Conservation (phyloP, 139 green algal genomes). For the Tetradesmus lagerheimii region DNA sequence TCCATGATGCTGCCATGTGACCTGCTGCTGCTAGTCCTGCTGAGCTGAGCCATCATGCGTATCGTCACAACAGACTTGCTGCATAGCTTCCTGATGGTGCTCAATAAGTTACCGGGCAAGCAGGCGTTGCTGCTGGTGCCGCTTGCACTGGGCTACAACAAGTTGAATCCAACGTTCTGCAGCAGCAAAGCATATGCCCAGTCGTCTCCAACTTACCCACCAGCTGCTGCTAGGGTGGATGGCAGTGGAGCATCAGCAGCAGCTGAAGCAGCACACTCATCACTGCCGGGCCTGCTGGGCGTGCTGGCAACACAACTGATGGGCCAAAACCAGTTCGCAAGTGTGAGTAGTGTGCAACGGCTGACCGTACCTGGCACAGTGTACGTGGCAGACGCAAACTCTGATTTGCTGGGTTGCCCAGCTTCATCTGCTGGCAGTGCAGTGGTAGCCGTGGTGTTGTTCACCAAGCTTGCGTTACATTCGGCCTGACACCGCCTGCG, state of each 20-base stretch:
- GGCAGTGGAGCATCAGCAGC: neutral
- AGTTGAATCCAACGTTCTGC: neutral
- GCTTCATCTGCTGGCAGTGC: too few species aligned
- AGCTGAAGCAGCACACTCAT: neutral
- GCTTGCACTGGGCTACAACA: neutral
- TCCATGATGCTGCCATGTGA: neutral
- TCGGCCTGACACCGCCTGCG: neutral
- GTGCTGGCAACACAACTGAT: constrained; percentile 1
- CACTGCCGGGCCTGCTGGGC: neutral
- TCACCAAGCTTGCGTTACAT: neutral
- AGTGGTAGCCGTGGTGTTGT: too few species aligned
- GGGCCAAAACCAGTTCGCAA: constrained; percentile 41
- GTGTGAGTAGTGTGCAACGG: neutral
- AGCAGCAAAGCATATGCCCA: neutral
- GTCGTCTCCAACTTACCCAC: neutral
- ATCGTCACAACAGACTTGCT: neutral
- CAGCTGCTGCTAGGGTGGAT: neutral
- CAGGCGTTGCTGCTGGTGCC: neutral
- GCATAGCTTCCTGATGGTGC: neutral
- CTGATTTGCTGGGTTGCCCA: too few species aligned
- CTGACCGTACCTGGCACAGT: neutral
- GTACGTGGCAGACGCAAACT: too few species aligned
- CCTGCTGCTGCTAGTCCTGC: constrained; percentile 14
- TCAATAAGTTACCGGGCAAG: neutral
- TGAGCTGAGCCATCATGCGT: neutral